Conservation (phyloP, 2,329 filamentous ascomycete genomes). For the Fusarium buharicum region DNA sequence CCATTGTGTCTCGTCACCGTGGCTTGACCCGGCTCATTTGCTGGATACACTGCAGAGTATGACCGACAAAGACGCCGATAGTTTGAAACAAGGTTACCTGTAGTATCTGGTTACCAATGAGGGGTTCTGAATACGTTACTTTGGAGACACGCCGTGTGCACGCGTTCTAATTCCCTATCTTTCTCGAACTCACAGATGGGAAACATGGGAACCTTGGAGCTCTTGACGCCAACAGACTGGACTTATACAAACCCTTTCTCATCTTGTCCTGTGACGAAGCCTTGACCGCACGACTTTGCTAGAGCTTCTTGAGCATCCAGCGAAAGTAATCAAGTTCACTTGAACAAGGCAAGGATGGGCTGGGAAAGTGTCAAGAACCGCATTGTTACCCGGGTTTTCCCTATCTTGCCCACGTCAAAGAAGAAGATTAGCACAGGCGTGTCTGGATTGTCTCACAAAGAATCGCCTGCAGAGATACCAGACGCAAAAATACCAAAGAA, state of each 20-base stretch:
- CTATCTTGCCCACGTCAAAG: constrained; percentile 47
- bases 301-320: constrained; percentile 6
- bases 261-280: constrained; percentile 3
- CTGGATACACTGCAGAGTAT: constrained; percentile 50
- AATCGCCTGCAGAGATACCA: constrained; percentile 25
- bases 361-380: constrained; percentile 53
- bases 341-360: constrained; percentile 46
- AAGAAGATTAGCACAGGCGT: constrained; percentile 15
- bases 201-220: constrained; percentile 3
- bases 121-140: constrained; percentile 28
- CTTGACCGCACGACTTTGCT: constrained; percentile 1
- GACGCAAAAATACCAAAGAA: constrained; percentile 27
- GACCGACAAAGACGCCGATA: constrained; percentile 53
- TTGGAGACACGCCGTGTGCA: constrained; percentile 1
- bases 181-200: constrained; percentile 1
- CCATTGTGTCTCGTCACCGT: constrained; percentile 19
- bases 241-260: constrained; percentile 5
- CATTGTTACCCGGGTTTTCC: constrained; percentile 50
- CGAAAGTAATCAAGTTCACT: neutral
- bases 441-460: constrained; percentile 26
- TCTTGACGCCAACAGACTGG: constrained; percentile 6
- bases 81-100: constrained; percentile 46
- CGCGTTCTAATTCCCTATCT: constrained; percentile 4
- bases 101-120: constrained; percentile 34
- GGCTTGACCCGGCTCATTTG: constrained; percentile 45